Base-by-base conservation (phyloP, 495 filamentous ascomycete genomes). In the Penicillium atrosanguineum region DNA sequence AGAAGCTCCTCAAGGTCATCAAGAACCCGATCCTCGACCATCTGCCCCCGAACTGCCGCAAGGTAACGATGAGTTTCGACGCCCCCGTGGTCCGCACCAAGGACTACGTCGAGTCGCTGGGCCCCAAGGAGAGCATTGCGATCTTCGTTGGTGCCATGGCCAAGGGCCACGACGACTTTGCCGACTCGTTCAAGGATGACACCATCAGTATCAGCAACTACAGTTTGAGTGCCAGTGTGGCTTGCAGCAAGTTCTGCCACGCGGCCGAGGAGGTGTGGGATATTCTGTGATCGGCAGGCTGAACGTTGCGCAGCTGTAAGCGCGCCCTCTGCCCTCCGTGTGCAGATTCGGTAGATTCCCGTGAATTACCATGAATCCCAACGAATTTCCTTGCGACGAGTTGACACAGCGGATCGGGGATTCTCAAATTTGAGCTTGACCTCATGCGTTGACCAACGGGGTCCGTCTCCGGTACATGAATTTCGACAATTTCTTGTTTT, bases 101-200 rank as follows among this genome's bases (percentile, higher is more conserved):
- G 62, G 92, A 97, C 64, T 97, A 97, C 68, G 82, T 98, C 41
- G 83, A 88, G 48, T 82, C 79, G 6, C 77, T 98, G 1, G 83
- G 76, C 4, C 76, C 86, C 12, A 86, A 90, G 59, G 91, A 98
- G 74, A 97, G 93, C 72, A 86, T 97, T 26, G 96, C 92, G 63
- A 93, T 98, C 52, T 97, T 97, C 63, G 91, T 98, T 38, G 94
- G 94, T 55, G 94, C 94, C 50, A 97, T 98, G 92, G 94, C 94
- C 53, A 97, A 96, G 73, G 94, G 94, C 7, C 78, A 84, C 25
- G 94, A 98, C 67, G 90, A 94, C 71, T 98, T 98, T 66, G 94
- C 94, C 46, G 94, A 98, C 66, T 77, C 80, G 36, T 91, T 86
- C 75, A 94, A 97, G 60, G 94, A 98, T 69, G 94, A 98, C 69